A percentile compares a stretch with the other conserved stretches of the same genome.
phyloP scores from a whole-genome alignment of 345 rosid species.

The Erodium maritimum region DNA sequence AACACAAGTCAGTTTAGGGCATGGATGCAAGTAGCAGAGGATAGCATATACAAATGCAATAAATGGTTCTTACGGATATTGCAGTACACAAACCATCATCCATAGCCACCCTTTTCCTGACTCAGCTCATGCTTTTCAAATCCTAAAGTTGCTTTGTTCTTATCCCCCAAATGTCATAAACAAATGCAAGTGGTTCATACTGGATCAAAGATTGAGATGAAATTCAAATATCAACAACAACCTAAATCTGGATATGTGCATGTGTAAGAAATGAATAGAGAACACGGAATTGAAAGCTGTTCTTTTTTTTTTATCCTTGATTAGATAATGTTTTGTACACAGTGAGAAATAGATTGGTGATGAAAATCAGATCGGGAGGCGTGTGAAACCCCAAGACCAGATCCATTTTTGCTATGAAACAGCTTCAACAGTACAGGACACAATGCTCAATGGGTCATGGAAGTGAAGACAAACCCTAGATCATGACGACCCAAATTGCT shows the following conservation, averaged over 20 bases:
- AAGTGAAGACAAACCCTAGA: slow-evolving; percentile 2
- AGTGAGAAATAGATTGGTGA: slow-evolving; percentile 1
- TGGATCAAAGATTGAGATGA: too few relatives aligned
- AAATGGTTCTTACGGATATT: slow-evolving; percentile 12
- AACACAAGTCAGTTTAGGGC: background rate
- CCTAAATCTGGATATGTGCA: background rate
- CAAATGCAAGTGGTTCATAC: background rate
- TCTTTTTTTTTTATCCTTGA: background rate
- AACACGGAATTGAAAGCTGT: background rate
- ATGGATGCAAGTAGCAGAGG: background rate
- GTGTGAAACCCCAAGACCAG: slow-evolving; percentile 6
- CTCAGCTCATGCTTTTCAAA: background rate
- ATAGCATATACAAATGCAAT: slow-evolving; percentile 13
- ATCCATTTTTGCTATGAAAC: slow-evolving; percentile 8
- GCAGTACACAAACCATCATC: background rate
- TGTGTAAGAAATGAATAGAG: background rate
- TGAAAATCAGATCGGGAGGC: slow-evolving; percentile 5
- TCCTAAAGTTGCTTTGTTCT: background rate
- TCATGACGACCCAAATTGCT: slow-evolving; percentile 2
- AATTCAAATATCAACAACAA: too few relatives aligned
- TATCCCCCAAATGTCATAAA: background rate
- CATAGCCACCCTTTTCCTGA: background rate
- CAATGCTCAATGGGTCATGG: background rate
- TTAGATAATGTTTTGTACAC: slow-evolving; percentile 12
- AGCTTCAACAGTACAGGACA: slow-evolving; percentile 9